Conservation (phyloP, 2,329 filamentous ascomycete species). For the Exophiala mesophila region DNA sequence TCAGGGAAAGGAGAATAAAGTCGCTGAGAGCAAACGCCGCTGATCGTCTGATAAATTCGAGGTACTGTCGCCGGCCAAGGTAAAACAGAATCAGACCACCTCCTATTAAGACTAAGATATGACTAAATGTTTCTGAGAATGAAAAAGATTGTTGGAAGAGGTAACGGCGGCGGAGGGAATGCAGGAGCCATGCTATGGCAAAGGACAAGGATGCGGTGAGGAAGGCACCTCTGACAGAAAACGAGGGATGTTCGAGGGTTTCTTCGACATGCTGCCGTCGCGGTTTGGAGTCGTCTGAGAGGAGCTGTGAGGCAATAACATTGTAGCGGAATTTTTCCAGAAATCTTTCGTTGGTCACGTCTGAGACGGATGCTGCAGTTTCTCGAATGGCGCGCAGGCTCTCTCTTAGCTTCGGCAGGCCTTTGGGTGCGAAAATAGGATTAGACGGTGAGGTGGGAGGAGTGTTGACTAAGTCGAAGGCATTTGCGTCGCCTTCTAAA, state of each 20-base stretch:
- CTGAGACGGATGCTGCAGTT: constrained; percentile 18
- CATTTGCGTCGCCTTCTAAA: constrained; percentile 67
- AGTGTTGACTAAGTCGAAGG: constrained; percentile 33
- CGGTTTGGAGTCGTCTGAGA: constrained; percentile 62
- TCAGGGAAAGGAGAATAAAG: constrained; percentile 70
- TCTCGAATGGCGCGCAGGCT: constrained; percentile 17
- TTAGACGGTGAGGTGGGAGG: constrained; percentile 36
- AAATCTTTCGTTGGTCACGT: constrained; percentile 59
- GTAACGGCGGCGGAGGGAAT: constrained; percentile 64
- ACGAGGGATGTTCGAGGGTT: constrained; percentile 28
- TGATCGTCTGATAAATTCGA: constrained; percentile 71
- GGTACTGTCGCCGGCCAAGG: constrained; percentile 73
- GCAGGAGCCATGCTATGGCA: constrained; percentile 60
- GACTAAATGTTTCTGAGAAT: constrained; percentile 39
- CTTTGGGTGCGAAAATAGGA: constrained; percentile 44
- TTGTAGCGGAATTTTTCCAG: constrained; percentile 91
- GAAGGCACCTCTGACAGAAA: constrained; percentile 55
- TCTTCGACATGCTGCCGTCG: constrained; percentile 16
- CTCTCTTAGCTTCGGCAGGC: constrained; percentile 17
- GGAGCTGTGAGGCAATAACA: constrained; percentile 83
- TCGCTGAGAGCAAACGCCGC: constrained; percentile 63
- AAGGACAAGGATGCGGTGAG: constrained; percentile 61
- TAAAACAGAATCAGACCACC: constrained; percentile 13
- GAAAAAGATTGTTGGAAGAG: constrained; percentile 35
- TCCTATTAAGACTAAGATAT: constrained; percentile 27